Conservation (phyloP, 2,329 filamentous ascomycete species). For the Chlorencoelia australis region DNA sequence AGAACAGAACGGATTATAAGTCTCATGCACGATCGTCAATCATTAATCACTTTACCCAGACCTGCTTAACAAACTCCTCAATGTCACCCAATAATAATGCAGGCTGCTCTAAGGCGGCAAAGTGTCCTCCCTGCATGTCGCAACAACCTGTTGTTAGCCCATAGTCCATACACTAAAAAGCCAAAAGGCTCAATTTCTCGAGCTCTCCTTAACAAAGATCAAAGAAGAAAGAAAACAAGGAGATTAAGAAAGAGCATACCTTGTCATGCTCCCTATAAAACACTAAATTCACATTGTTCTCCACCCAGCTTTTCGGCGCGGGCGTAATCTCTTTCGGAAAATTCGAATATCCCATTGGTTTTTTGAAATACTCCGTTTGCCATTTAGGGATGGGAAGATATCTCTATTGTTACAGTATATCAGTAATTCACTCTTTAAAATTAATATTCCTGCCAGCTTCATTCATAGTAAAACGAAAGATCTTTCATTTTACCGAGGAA, state of each 20-base stretch:
- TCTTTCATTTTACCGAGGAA: neutral
- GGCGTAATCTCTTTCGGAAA: conserved; percentile 35
- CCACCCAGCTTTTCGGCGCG: conserved; percentile 29
- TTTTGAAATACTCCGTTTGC: conserved; percentile 25
- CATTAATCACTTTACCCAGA: too few relatives aligned
- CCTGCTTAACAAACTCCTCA: conserved; percentile 2
- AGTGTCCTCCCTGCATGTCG: conserved; percentile 44
- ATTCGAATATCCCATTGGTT: conserved; percentile 36
- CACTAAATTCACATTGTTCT: conserved; percentile 30
- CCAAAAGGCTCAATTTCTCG: neutral
- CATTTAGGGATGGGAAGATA: neutral
- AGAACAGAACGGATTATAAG: too few relatives aligned
- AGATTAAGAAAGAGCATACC: neutral
- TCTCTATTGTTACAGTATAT: too few relatives aligned
- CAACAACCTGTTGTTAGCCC: too few relatives aligned
- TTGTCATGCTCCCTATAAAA: conserved; percentile 28
- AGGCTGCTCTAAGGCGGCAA: conserved; percentile 38
- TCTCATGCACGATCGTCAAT: too few relatives aligned
- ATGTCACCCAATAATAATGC: conserved; percentile 31
- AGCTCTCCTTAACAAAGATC: conserved; percentile 6
- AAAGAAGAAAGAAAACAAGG: too few relatives aligned
- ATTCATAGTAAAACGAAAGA: too few relatives aligned
- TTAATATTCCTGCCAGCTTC: too few relatives aligned
- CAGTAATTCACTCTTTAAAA: too few relatives aligned
- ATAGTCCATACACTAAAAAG: too few relatives aligned